Percentiles rank a stretch among this genome's conserved stretches.
Evolutionary conservation across 768 basidiomycete species (phyloP).

Genomic region (Auricularia cornea): DNA sequence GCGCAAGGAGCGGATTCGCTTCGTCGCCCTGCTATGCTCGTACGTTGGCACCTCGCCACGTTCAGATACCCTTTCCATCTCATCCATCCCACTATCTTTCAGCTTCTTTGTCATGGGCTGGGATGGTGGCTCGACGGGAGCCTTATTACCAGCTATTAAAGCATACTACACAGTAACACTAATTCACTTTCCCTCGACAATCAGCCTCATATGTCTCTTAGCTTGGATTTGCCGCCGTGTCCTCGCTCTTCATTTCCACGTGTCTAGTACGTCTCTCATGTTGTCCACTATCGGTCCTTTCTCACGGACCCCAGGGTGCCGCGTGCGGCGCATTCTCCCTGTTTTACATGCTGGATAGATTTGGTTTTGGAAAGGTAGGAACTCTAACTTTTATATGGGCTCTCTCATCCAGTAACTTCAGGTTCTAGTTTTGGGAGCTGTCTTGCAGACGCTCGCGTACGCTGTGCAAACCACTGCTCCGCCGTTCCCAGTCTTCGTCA

Average conservation of each 20-base stretch:
- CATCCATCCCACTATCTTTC: no score
- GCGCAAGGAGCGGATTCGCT: neutral
- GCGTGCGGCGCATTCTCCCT: constrained; percentile 40
- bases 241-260: constrained; percentile 49
- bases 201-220: constrained; percentile 15
- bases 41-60: no score
- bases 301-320: constrained; percentile 40
- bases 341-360: constrained; percentile 34
- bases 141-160: constrained; percentile 69
- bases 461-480: constrained; percentile 1
- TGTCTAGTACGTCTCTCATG: constrained; percentile 4
- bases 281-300: no score
- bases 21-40: neutral
- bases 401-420: constrained; percentile 8
- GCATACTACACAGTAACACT: constrained; percentile 38
- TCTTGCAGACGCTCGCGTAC: constrained; percentile 17
- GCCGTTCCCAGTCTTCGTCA: constrained; percentile 1
- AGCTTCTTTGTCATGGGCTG: neutral
- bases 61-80: no score
- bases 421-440: constrained; percentile 33
- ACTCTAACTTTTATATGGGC: neutral
- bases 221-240: constrained; percentile 47
- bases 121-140: constrained; percentile 31
- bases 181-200: neutral
- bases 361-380: constrained; percentile 45